These are phyloP conservation scores for Panicum miliaceum DNA, from an alignment of 176 grass and related monocot species.

Conservation along the genomic window DNA sequence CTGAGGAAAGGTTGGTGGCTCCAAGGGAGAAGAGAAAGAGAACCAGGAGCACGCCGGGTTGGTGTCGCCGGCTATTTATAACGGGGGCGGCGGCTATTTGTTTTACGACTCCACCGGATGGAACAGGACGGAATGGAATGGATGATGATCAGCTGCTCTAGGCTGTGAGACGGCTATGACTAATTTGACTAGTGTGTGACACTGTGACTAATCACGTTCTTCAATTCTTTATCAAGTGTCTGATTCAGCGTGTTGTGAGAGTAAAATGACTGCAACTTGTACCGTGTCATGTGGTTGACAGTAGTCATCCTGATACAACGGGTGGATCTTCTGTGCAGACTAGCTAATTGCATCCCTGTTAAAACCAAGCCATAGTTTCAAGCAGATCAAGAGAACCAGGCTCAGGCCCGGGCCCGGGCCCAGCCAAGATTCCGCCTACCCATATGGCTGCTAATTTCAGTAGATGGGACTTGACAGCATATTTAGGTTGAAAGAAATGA, in stretches of 20 bases:
- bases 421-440: too few relatives aligned
- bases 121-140: background rate
- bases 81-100: slow-evolving; percentile 37
- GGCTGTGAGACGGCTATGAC: background rate
- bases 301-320: background rate
- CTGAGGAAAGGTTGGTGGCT: slow-evolving; percentile 37
- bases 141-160: slow-evolving; percentile 23
- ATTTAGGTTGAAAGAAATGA: too few relatives aligned
- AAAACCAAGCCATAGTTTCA: background rate
- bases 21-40: slow-evolving; percentile 25
- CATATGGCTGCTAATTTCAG: too few relatives aligned
- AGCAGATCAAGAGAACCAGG: too few relatives aligned
- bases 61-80: slow-evolving; percentile 55
- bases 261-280: background rate
- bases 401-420: too few relatives aligned
- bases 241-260: background rate
- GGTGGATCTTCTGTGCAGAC: slow-evolving; percentile 27
- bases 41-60: slow-evolving; percentile 1
- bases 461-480: too few relatives aligned
- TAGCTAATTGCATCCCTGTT: background rate
- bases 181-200: background rate
- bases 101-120: slow-evolving; percentile 2
- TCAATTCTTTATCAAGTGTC: slow-evolving; percentile 15
- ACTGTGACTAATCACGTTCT: background rate
- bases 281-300: slow-evolving; percentile 26